Percentiles rank a stretch among this genome's conserved stretches.
These are phyloP conservation scores for Hypoxylon rickii DNA, from an alignment of 495 filamentous ascomycete genomes.

Conservation along the genomic window DNA sequence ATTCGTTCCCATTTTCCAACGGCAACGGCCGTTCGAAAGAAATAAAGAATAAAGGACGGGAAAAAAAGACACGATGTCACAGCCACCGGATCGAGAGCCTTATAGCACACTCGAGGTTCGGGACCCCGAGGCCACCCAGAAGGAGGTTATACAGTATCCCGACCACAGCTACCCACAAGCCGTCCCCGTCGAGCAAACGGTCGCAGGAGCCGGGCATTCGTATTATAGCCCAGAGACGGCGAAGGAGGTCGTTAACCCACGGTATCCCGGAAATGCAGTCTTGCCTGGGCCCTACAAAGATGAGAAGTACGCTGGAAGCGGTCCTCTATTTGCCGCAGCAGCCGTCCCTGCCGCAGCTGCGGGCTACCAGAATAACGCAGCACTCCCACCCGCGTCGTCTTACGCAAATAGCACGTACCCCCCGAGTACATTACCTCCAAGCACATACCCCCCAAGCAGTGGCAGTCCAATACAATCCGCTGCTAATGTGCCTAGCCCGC, in stretches of 20 bases:
- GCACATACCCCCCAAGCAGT: constrained; percentile 17
- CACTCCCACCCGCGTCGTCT: constrained; percentile 1
- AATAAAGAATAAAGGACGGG: background rate
- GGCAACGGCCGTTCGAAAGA: constrained; percentile 14
- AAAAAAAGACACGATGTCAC: constrained; percentile 20
- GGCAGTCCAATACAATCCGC: constrained; percentile 11
- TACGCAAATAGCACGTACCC: constrained; percentile 24
- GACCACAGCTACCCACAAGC: constrained; percentile 30
- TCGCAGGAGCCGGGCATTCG: constrained; percentile 9
- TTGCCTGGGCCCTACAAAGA: constrained; percentile 18
- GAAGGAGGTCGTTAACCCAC: constrained; percentile 26
- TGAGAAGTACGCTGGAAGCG: constrained; percentile 3
- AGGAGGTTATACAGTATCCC: constrained; percentile 30
- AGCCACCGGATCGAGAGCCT: constrained; percentile 1
- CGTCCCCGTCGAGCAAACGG: constrained; percentile 25
- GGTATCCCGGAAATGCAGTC: constrained; percentile 11
- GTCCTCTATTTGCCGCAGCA: no score
- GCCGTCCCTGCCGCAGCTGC: background rate
- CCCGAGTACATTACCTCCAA: no score
- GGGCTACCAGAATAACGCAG: constrained; percentile 10
- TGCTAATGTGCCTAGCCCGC: constrained; percentile 5
- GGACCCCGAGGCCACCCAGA: constrained; percentile 28
- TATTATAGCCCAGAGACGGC: constrained; percentile 27
- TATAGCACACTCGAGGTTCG: constrained; percentile 33
- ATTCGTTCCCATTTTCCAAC: constrained; percentile 2